Base-by-base conservation (phyloP, 1,139 yeast species). In the Geotrichum cucujoidarum region DNA sequence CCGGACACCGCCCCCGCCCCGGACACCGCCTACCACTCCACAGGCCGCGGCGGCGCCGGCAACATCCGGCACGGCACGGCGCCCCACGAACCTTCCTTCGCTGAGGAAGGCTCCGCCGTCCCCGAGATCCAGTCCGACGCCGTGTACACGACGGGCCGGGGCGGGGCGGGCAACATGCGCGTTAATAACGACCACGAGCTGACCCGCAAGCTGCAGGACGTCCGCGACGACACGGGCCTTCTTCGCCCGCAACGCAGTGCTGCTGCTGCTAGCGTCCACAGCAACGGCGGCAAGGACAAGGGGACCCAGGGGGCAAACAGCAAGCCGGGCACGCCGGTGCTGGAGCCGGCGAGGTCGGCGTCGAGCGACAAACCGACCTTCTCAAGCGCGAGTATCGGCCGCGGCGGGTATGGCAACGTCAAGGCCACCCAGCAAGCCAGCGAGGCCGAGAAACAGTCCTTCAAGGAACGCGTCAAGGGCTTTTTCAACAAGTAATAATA, bases 31-130 rank as follows among this genome's bases (percentile, higher is more conserved):
- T 25, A 24, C 21, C 21, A 73, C 56, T 77, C 84, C 16, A 81
- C 88, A 0, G 92, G 92, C 13, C 73, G 94, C 55, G 94, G 94
- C 8, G 92, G 94, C 3, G 85, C 86, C 0, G 92, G 92, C 7
- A 84, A 84, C 62, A 79, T 84, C 49, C 72, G 75, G 55, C 57
- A 71, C 1, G 68, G 79, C 7, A 61, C 59, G 39, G 63, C 70
- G 36, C 63, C 69, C 31, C 79, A 81, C 8, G 73, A 79, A 8
- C 77, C 80, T 5, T 80, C 78, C 58, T 58, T 57, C 31, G 57
- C 46, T 16, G 53, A 49, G 27, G 76, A 82, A 21, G 78, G 74
- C 54, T 22, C 42, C 24, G 29, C 30, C 30, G 77, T 84, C 18
- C 92, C 90, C 20, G 76, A 71, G 56, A 69, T 83, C 48, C 67